These are phyloP conservation scores for Chalciporus sp. DNA, from an alignment of 1,284 basidiomycete genomes.

Conservation along the genomic window DNA sequence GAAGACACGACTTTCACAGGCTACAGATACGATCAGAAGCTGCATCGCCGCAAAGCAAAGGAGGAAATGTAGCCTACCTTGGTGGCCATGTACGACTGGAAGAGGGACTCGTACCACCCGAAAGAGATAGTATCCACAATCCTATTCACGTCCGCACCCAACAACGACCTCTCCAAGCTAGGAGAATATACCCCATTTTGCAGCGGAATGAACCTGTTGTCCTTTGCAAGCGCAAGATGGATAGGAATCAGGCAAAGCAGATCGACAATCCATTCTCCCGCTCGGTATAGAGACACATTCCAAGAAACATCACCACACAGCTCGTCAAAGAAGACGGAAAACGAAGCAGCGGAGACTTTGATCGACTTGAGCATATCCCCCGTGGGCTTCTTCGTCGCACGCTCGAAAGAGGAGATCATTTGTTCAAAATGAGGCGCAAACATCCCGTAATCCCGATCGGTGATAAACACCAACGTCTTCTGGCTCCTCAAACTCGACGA, in stretches of 20 bases:
- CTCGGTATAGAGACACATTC: conserved; percentile 42
- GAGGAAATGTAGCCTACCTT: conserved; percentile 45
- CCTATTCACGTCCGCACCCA: conserved; percentile 59
- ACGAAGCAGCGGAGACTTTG: conserved; percentile 24
- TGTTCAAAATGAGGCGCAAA: conserved; percentile 47
- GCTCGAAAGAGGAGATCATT: conserved; percentile 50
- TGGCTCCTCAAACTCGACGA: conserved; percentile 16
- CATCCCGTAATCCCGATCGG: conserved; percentile 37
- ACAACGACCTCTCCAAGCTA: conserved; percentile 50
- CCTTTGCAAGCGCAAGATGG: conserved; percentile 57
- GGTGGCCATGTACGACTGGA: conserved; percentile 60
- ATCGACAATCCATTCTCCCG: conserved; percentile 65
- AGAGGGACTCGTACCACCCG: conserved; percentile 68
- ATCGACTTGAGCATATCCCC: conserved; percentile 44
- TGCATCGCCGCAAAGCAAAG: neutral
- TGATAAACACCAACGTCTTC: conserved; percentile 47
- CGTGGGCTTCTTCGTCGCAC: conserved; percentile 42
- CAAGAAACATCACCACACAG: conserved; percentile 19
- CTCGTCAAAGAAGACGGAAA: conserved; percentile 23
- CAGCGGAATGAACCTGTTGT: conserved; percentile 61
- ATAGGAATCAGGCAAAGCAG: conserved; percentile 66
- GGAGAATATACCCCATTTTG: conserved; percentile 58
- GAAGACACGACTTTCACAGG: conserved; percentile 66
- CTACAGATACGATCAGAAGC: conserved; percentile 33
- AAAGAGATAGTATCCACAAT: conserved; percentile 60